Conservation (phyloP, 2,329 filamentous ascomycete species). For the Aspergillus fumigatiaffinis region DNA sequence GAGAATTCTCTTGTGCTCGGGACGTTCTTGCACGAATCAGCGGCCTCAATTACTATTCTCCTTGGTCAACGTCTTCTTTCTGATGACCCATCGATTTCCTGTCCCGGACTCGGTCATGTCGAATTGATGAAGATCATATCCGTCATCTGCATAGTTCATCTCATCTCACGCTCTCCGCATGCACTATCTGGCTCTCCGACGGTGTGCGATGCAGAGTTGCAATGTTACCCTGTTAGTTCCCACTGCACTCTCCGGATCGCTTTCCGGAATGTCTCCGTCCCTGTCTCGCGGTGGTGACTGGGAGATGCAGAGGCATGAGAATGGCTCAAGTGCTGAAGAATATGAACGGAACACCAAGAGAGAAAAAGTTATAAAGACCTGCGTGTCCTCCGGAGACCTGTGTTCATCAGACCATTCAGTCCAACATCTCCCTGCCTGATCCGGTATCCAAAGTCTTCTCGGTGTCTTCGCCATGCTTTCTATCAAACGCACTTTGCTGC, state of each 20-base stretch:
- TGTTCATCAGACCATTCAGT: not conserved
- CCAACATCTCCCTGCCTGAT: not conserved
- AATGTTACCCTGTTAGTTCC: constrained; percentile 22
- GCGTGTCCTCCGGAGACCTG: not conserved
- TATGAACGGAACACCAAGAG: not conserved
- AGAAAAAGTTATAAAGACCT: constrained; percentile 7
- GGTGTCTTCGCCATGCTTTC: constrained; percentile 14
- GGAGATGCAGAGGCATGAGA: not conserved
- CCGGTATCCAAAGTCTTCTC: not conserved
- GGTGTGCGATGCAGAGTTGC: constrained; percentile 17
- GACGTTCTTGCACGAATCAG: not conserved
- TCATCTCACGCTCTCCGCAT: constrained; percentile 1
- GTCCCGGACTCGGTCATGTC: not conserved
- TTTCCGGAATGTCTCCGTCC: not conserved
- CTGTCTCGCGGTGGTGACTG: not conserved
- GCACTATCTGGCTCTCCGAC: constrained; percentile 11
- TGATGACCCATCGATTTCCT: constrained; percentile 6
- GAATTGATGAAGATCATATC: not conserved
- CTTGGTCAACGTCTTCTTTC: not conserved
- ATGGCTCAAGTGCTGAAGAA: not conserved
- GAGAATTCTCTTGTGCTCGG: not conserved
- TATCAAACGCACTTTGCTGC: constrained; percentile 18
- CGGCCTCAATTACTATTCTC: not conserved
- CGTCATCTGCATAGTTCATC: constrained; percentile 2
- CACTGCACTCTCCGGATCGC: constrained; percentile 1